Evolutionary conservation across 805 yeast species (phyloP).

Genomic region (Trichomonascus vanleenenianus): DNA sequence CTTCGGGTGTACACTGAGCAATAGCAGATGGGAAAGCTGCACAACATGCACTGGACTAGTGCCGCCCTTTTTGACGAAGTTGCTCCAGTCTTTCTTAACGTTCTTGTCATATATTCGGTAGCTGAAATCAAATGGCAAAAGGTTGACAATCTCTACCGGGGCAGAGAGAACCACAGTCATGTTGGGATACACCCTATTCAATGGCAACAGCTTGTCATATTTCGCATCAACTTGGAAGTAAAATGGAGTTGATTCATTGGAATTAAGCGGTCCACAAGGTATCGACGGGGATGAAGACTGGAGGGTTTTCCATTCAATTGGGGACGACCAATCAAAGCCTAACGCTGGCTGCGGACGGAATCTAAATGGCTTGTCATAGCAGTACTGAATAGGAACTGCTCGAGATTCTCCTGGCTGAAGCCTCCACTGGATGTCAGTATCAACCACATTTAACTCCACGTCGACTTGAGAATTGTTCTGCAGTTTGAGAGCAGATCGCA

Average conservation of each 20-base stretch:
- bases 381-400: conserved; percentile 70
- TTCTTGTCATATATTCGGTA: conserved; percentile 74
- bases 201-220: conserved; percentile 58
- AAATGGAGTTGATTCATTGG: conserved; percentile 34
- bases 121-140: conserved; percentile 72
- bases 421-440: conserved; percentile 28
- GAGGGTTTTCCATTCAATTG: conserved; percentile 59
- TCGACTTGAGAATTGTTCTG: conserved; percentile 60
- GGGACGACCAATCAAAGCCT: conserved; percentile 62
- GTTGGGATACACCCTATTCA: conserved; percentile 74
- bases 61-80: conserved; percentile 53
- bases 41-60: conserved; percentile 75
- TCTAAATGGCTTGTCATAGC: conserved; percentile 48
- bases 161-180: conserved; percentile 71
- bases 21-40: conserved; percentile 57
- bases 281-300: conserved; percentile 44
- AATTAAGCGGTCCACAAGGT: conserved; percentile 45
- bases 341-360: conserved; percentile 56
- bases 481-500: conserved; percentile 68
- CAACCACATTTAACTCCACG: conserved; percentile 34
- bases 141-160: conserved; percentile 77
- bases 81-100: conserved; percentile 58
- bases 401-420: conserved; percentile 49
- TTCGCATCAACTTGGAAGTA: conserved; percentile 68
- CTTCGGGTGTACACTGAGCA: conserved; percentile 52